These are phyloP conservation scores for Kwoniella bestiolae DNA, from an alignment of 768 basidiomycete genomes.

Conservation along the genomic window DNA sequence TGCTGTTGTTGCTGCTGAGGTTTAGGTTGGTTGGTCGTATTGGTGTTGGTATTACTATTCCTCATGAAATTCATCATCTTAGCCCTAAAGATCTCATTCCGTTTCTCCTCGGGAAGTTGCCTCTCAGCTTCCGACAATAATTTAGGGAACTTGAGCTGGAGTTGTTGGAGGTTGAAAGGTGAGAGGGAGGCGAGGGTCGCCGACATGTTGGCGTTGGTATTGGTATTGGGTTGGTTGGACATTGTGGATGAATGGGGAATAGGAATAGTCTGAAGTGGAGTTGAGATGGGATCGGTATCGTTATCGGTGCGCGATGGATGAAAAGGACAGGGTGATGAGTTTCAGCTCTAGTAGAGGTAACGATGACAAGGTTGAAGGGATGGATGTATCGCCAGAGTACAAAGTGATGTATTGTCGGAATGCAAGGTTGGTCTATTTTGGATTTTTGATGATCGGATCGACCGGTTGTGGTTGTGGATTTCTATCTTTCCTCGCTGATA, in stretches of 20 bases:
- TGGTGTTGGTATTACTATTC: neutral
- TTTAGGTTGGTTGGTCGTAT: conserved; percentile 12
- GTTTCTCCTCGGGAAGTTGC: conserved; percentile 22
- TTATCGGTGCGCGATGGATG: neutral
- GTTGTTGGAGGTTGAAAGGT: conserved; percentile 15
- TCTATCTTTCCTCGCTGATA: neutral
- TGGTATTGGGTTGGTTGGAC: conserved; percentile 2
- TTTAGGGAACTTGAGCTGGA: conserved; percentile 32
- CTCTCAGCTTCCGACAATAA: conserved; percentile 30
- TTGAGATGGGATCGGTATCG: neutral
- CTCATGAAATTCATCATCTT: conserved; percentile 23
- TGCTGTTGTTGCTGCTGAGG: conserved; percentile 25
- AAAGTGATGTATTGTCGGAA: too few species aligned
- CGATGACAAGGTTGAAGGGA: too few species aligned
- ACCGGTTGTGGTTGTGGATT: neutral
- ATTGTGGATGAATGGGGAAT: too few species aligned
- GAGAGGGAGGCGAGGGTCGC: conserved; percentile 5
- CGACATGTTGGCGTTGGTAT: conserved; percentile 1
- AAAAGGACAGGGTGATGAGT: too few species aligned
- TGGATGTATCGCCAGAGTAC: too few species aligned
- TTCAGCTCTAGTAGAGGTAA: too few species aligned
- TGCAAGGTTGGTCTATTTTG: too few species aligned
- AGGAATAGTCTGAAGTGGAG: too few species aligned
- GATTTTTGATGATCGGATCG: neutral
- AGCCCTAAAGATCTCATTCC: conserved; percentile 21